phyloP scores from a whole-genome alignment of 2,329 filamentous ascomycete species.

The Alternaria triticina region DNA sequence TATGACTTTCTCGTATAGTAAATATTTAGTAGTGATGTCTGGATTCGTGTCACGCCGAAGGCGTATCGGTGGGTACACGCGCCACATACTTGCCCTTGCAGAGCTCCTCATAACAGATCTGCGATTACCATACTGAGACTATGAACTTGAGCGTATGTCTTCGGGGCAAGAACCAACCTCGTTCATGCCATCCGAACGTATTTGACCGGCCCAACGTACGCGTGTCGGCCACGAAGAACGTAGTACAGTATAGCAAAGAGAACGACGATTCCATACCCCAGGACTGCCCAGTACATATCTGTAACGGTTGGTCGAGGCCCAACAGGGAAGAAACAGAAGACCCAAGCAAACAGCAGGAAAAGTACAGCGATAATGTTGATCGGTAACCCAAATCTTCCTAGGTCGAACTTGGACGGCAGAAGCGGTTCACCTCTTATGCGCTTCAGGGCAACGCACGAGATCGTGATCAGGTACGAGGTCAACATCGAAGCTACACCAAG shows the following conservation, averaged over 20 bases:
- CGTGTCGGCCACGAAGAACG: conserved; percentile 45
- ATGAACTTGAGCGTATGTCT: background rate
- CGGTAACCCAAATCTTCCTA: conserved; percentile 52
- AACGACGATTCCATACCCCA: conserved; percentile 52
- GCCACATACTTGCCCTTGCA: background rate
- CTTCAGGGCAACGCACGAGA: conserved; percentile 54
- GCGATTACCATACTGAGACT: background rate
- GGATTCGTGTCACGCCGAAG: background rate
- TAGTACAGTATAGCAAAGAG: conserved; percentile 54
- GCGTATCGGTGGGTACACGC: background rate
- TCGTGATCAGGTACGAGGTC: conserved; percentile 47
- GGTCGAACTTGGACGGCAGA: conserved; percentile 53
- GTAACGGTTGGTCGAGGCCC: conserved; percentile 49
- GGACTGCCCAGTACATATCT: conserved; percentile 56
- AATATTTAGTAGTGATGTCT: background rate
- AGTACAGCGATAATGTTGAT: conserved; percentile 51
- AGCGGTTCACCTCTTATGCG: conserved; percentile 52
- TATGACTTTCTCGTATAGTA: background rate
- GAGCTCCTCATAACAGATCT: background rate
- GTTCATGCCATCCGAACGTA: conserved; percentile 12
- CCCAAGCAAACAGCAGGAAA: conserved; percentile 50
- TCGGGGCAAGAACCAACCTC: background rate
- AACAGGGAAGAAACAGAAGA: conserved; percentile 54
- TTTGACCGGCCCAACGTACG: conserved; percentile 43
- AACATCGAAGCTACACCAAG: conserved; percentile 23